Evolutionary conservation across 2,329 filamentous ascomycete genomes (phyloP), one percentile per base, ranked within the genome.

Genomic region (Orbilia ellipsospora): DNA sequence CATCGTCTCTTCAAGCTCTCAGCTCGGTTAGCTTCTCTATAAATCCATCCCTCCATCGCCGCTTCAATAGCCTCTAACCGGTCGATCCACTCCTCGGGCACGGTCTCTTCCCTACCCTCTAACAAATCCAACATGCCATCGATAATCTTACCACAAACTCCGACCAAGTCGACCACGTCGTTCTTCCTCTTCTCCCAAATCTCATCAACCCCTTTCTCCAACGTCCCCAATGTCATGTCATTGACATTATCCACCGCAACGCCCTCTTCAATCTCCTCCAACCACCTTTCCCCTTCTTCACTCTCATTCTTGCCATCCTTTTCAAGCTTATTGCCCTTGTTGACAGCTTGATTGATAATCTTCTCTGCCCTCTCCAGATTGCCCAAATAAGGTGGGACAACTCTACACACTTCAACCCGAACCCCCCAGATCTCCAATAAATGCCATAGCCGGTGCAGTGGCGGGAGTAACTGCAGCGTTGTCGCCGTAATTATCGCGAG

Each of bases 401-500:
- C 90, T 60, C 88, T 88, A 45, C 97, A 84, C 4, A 97, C 90
- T 0, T 87, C 83, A 13, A 98, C 83, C 18, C 95, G 90, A 48
- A 91, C 86, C 26, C 87, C 89, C 95, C 95, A 99, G 1, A 87
- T 86, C 67, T 89, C 88, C 59, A 98, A 84, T n/a, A 96, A 83
- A 7, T 87, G 86, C 65, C 88, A 89, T 20, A 99, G 83, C 65
- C 87, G 89, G 8, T 92, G 90, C 50, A 97, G 84, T 73, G 91
- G 90, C 0, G 95, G 95, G 18, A 99, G 85, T 2, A 93, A 89
- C 80, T 95, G 92, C n/a, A 99, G 84, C 16, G 97, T 91, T 40
- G 94, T 96, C 28, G 94, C 92, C 0, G 95, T 97, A 68, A 98
- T 88, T 55, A 98, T 87, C 23, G 94, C 92, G 7, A 93, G 94